phyloP scores from a whole-genome alignment of 2,329 filamentous ascomycete species.

The Diaporthe ilicicola region DNA sequence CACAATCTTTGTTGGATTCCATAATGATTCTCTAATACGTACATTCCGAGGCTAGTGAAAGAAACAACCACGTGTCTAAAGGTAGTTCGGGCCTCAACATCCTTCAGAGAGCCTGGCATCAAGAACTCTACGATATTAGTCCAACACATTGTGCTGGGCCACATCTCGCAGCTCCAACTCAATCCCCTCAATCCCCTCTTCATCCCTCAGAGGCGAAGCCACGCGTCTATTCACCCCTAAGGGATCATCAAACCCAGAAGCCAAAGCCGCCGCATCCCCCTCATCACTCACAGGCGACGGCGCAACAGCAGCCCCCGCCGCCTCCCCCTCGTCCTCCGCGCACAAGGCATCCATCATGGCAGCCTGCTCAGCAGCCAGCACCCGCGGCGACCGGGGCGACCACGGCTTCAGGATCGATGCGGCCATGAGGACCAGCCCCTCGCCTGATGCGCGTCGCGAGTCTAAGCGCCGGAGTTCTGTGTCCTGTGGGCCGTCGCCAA shows the following conservation, averaged over 20 bases:
- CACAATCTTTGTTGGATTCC: too few relatives aligned
- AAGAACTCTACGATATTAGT: not conserved
- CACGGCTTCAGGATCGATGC: conserved; percentile 32
- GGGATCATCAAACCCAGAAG: conserved; percentile 22
- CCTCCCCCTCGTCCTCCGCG: not conserved
- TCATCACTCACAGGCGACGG: not conserved
- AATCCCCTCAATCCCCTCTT: not conserved
- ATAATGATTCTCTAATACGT: not conserved
- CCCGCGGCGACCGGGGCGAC: conserved; percentile 21
- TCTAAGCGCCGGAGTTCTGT: not conserved
- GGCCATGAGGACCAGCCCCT: conserved; percentile 6
- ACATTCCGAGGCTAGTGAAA: not conserved
- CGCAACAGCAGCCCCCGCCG: not conserved
- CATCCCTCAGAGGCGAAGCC: not conserved
- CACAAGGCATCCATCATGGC: conserved; percentile 10
- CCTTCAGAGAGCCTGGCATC: not conserved
- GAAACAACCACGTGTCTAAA: not conserved
- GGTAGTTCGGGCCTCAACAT: not conserved
- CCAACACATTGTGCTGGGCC: not conserved
- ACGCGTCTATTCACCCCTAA: conserved; percentile 10
- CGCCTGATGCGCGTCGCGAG: not conserved
- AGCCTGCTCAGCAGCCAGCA: conserved; percentile 8
- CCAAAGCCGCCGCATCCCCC: not conserved
- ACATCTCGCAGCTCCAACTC: not conserved
- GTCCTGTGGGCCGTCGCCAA: not conserved